Percentiles rank a stretch among this genome's conserved stretches.
phyloP scores from a whole-genome alignment of 2,329 filamentous ascomycete genomes.

The Penicillium crustosum region DNA sequence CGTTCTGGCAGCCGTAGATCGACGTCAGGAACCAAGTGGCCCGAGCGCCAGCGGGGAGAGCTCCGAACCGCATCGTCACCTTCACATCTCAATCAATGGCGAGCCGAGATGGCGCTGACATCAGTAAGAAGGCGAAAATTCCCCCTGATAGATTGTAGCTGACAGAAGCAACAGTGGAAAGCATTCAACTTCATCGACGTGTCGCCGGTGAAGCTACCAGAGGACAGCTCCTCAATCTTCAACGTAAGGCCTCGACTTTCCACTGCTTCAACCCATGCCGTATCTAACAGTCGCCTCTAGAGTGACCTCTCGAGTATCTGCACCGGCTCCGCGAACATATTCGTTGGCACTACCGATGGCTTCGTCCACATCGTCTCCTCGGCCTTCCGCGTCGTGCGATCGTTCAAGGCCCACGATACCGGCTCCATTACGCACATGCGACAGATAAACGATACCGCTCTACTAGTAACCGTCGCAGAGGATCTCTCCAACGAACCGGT shows the following conservation, averaged over 20 bases:
- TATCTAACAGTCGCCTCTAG: conserved; percentile 28
- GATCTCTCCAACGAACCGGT: conserved; percentile 84
- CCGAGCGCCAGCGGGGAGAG: conserved; percentile 24
- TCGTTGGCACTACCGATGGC: conserved; percentile 83
- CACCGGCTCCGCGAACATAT: conserved; percentile 84
- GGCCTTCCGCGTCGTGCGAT: conserved; percentile 80
- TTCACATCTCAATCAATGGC: conserved; percentile 31
- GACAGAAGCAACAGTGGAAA: conserved; percentile 72
- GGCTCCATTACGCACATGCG: conserved; percentile 82
- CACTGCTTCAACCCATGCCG: neutral
- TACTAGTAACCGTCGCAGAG: conserved; percentile 79
- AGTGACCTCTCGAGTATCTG: conserved; percentile 77
- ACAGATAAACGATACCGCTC: conserved; percentile 81
- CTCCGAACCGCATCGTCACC: conserved; percentile 22
- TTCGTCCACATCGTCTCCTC: conserved; percentile 83
- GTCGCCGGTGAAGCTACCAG: conserved; percentile 73
- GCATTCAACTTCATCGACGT: conserved; percentile 99
- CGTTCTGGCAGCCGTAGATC: neutral
- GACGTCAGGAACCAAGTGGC: conserved; percentile 15
- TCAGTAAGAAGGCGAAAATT: conserved; percentile 32
- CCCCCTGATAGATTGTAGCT: neutral
- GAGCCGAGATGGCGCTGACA: conserved; percentile 45
- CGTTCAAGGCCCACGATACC: conserved; percentile 81
- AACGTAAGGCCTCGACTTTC: conserved; percentile 59
- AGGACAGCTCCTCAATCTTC: conserved; percentile 76